Evolutionary conservation across 208 protist genomes (phyloP).

Genomic region (Leptomonas pyrrhocoris): DNA sequence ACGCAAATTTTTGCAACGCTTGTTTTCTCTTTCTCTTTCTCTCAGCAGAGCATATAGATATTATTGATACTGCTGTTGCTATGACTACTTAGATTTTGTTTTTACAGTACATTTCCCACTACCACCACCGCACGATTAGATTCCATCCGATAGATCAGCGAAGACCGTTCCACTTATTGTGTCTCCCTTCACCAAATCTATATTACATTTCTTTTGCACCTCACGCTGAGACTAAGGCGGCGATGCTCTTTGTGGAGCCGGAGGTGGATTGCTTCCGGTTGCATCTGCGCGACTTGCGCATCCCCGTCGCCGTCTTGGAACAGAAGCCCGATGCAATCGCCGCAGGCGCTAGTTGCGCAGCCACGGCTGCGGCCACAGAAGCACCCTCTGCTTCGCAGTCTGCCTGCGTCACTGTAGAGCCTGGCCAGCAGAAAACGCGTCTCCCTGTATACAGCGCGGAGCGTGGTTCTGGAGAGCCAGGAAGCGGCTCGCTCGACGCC

Average conservation of each 20-base stretch:
- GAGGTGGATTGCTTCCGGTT: constrained; percentile 74
- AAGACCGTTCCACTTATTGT: neutral
- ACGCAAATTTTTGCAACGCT: too few relatives aligned
- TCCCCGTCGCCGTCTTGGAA: constrained; percentile 45
- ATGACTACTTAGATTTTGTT: neutral
- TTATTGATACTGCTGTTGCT: too few relatives aligned
- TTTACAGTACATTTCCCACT: too few relatives aligned
- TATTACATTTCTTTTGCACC: neutral
- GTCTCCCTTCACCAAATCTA: neutral
- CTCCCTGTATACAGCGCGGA: neutral
- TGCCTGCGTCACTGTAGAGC: neutral
- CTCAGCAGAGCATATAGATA: neutral
- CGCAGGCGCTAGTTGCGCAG: neutral
- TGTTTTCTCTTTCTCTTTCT: neutral
- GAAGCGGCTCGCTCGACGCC: neutral
- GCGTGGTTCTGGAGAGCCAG: neutral
- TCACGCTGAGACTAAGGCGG: neutral
- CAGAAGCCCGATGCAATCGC: constrained; percentile 18
- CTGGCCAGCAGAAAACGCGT: neutral
- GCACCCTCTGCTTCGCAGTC: neutral
- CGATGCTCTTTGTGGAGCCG: constrained; percentile 73
- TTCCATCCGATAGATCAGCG: neutral
- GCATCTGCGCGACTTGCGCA: constrained; percentile 42
- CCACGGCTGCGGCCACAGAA: neutral
- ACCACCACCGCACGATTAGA: too few relatives aligned